These are phyloP conservation scores for Boletus eberwhitei DNA, from an alignment of 768 basidiomycete species.

Conservation along the genomic window DNA sequence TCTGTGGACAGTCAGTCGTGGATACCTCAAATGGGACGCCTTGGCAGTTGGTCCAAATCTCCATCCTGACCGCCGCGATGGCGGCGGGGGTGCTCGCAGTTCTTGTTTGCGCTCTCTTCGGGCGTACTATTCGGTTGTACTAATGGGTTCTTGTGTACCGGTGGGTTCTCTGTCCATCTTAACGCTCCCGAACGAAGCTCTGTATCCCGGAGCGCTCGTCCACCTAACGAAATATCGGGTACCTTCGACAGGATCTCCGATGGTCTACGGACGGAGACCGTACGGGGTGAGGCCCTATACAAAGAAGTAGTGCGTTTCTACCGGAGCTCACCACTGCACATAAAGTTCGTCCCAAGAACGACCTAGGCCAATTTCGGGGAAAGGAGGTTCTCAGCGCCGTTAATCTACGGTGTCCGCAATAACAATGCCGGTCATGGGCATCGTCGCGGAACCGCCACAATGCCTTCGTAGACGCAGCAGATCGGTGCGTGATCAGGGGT, in stretches of 20 bases:
- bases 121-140: constrained; percentile 18
- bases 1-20: constrained; percentile 5
- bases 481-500: constrained; percentile 25
- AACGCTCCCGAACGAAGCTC: constrained; percentile 5
- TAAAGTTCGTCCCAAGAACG: background rate
- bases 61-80: constrained; percentile 25
- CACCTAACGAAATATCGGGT: constrained; percentile 1
- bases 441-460: constrained; percentile 29
- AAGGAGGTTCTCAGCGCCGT: constrained; percentile 12
- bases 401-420: constrained; percentile 24
- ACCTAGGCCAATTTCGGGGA: constrained; percentile 8
- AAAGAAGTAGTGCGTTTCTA: constrained; percentile 7
- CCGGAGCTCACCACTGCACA: constrained; percentile 1
- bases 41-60: constrained; percentile 14
- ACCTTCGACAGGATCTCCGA: constrained; percentile 12
- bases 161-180: constrained; percentile 5
- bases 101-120: constrained; percentile 22
- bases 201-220: constrained; percentile 3
- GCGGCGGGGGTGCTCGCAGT: constrained; percentile 17
- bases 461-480: constrained; percentile 22
- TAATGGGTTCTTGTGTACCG: constrained; percentile 9
- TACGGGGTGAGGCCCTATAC: background rate
- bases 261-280: constrained; percentile 7
- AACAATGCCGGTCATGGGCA: constrained; percentile 20
- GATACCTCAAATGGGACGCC: background rate